Percentiles rank a stretch among this genome's conserved stretches.
These are phyloP conservation scores for Anastatica hierochuntica DNA, from an alignment of 345 rosid species.

Conservation along the genomic window DNA sequence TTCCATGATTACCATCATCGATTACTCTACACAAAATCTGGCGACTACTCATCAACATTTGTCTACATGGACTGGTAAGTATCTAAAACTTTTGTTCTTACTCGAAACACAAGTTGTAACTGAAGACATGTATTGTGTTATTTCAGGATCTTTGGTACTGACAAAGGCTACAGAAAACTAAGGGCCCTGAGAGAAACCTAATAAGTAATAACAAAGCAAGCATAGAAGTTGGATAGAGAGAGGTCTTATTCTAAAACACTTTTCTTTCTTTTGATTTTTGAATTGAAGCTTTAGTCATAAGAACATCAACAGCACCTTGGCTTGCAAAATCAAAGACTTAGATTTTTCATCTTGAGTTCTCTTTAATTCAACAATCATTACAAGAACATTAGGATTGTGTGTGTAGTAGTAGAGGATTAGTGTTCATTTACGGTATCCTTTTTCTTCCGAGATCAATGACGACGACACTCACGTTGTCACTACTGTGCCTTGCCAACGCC, in stretches of 20 bases:
- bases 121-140: neutral
- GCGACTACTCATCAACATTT: slow-evolving; percentile 93
- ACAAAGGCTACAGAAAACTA: slow-evolving; percentile 83
- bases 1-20: slow-evolving; percentile 99
- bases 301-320: slow-evolving; percentile 1
- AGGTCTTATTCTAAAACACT: slow-evolving; percentile 23
- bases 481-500: slow-evolving; percentile 64
- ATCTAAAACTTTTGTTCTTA: too few relatives aligned
- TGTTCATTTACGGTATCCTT: slow-evolving; percentile 25
- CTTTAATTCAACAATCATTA: too few relatives aligned
- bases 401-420: too few relatives aligned
- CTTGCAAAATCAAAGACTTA: neutral
- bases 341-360: too few relatives aligned
- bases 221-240: slow-evolving; percentile 14
- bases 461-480: slow-evolving; percentile 81
- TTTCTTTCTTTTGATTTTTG: slow-evolving; percentile 7
- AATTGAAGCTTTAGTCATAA: slow-evolving; percentile 8
- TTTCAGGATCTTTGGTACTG: slow-evolving; percentile 89
- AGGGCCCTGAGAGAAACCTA: slow-evolving; percentile 52
- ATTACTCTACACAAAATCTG: slow-evolving; percentile 87
- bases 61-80: slow-evolving; percentile 94
- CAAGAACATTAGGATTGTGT: too few relatives aligned
- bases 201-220: too few relatives aligned
- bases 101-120: too few relatives aligned
- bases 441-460: slow-evolving; percentile 60